Base-by-base conservation (phyloP, 1,284 basidiomycete genomes). In the Ustilago nuda region DNA sequence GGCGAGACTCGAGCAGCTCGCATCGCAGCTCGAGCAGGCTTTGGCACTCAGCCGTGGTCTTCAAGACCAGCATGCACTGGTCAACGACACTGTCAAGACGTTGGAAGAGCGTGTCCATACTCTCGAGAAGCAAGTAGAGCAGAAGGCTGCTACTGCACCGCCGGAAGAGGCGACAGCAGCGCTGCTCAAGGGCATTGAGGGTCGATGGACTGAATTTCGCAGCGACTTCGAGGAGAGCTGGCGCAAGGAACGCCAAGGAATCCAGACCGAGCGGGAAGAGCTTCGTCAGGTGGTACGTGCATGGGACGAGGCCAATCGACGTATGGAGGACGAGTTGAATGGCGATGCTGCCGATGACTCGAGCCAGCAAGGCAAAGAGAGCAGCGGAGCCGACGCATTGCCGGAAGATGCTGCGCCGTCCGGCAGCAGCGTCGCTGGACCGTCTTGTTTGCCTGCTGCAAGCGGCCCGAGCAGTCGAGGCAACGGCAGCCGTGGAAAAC, bases 211-310 rank as follows among this genome's bases (percentile, higher is more conserved):
- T 36, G 83, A 84, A 8, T 90, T 89, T 89, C 85, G 81, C 52
- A 73, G 74, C 30, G 69, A 76, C 61, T 83, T 87, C 41, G 87
- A 87, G 69, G 78, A 79, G 39, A 78, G 79, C 19, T 86, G 85
- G 83, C 76, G 76, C 59, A 87, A 88, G 63, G 91, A 94, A 51
- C 90, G 92, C 73, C 91, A 93, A 77, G 92, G 92, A 56, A 94
- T 94, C 93, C 89, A 89, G 7, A 87, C 90, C 30, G 95, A 97
- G 86, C 89, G 94, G 2, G 92, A 92, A 72, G 88, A 92, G 36
- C 88, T 97, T 8, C 88, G 89, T 46, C 89, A 89, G 27, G 92
- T 93, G 9, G 89, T 92, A 41, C 90, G 92, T 43, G 93, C 95
- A 72, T 95, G 93, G 92, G 95, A 97, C 76, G 88, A 88, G 68